Percentiles rank a stretch among this genome's conserved stretches.
Evolutionary conservation across 140 eudicot genomes (phyloP).

Genomic region (Oenanthe javanica): DNA sequence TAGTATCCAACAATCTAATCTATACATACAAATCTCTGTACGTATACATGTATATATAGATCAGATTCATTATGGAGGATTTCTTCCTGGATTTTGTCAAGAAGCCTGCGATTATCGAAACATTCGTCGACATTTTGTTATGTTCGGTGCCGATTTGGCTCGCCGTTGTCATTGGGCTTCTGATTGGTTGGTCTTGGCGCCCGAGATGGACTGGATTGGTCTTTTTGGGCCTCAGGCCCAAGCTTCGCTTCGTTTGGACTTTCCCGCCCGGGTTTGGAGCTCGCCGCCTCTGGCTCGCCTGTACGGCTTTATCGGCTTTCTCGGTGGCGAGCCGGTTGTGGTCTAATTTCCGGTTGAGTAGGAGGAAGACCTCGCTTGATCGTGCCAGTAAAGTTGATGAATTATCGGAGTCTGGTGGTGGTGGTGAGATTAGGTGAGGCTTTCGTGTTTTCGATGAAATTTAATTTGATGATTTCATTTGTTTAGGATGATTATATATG

Average conservation of each 20-base stretch:
- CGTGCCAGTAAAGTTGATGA: neutral
- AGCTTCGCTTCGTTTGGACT: constrained; percentile 72
- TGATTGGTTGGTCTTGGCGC: constrained; percentile 96
- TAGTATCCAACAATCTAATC: neutral
- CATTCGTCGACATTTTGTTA: constrained; percentile 84
- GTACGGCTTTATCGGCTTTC: constrained; percentile 82
- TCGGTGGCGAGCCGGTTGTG: constrained; percentile 69
- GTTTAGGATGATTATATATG: neutral
- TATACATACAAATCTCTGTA: neutral
- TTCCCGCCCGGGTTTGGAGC: constrained; percentile 91
- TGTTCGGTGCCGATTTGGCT: constrained; percentile 91
- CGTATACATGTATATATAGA: constrained; percentile 9
- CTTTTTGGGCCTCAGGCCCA: constrained; percentile 64
- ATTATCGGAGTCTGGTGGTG: constrained; percentile 16
- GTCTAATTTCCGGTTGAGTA: constrained; percentile 49
- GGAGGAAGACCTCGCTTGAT: constrained; percentile 18
- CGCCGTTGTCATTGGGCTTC: constrained; percentile 78
- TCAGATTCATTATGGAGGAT: constrained; percentile 36
- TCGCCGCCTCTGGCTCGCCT: constrained; percentile 71
- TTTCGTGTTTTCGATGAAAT: neutral
- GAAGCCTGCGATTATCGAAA: constrained; percentile 54
- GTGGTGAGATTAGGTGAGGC: constrained; percentile 35
- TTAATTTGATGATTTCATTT: neutral
- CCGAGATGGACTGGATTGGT: constrained; percentile 79
- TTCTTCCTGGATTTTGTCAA: constrained; percentile 36